Evolutionary conservation across 768 basidiomycete genomes (phyloP), one percentile per base, ranked within the genome.

Genomic region (Agaricus blazei): DNA sequence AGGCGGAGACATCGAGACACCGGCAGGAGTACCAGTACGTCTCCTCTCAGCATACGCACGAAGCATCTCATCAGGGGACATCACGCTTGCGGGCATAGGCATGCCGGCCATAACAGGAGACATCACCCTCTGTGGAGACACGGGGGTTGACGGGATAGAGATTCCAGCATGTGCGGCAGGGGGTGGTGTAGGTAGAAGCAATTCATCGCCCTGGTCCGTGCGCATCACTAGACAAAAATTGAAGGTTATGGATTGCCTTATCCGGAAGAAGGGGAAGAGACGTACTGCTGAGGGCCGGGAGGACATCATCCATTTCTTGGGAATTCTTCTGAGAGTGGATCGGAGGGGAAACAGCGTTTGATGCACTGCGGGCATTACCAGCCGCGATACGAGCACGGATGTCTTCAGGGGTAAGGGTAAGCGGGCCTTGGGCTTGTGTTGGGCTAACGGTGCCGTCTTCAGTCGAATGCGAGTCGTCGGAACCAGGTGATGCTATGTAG

Each of bases 11-110:
- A 65, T 60, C 24, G 24, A 46, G 12, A 56, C 6, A 28, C 47
- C 42, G 19, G 49, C 49, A 36, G 51, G 55, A 29, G 61, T 57
- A 27, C 60, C 48, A 24, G 49, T 54, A 56, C 63, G 67, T 59
- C 63, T 66, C 44, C 64, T 60, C 58, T 69, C 65, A 11, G 67
- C 66, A 48, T 68, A 90, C 1, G 85, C 85, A 37, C 85, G 81
- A 44, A 90, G 73, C 84, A 90, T 87, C 26, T 81, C 88, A 64
- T 91, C 89, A 3, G 88, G 88, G 54, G 73, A 72, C 70, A 77
- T 78, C 26, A 79, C 75, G 47, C 52, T 65, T 1, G 70, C 66
- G 1, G 71, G 73, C 58, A 59, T 59, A 9, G 67, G 65, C 66
- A 69, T 74, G 1, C 19, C 19, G 71, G 73, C 58, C 68, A 67